A percentile compares a stretch with the other conserved stretches of the same genome.
phyloP scores from a whole-genome alignment of 202 grass and related monocot species.

The Setaria italica region DNA sequence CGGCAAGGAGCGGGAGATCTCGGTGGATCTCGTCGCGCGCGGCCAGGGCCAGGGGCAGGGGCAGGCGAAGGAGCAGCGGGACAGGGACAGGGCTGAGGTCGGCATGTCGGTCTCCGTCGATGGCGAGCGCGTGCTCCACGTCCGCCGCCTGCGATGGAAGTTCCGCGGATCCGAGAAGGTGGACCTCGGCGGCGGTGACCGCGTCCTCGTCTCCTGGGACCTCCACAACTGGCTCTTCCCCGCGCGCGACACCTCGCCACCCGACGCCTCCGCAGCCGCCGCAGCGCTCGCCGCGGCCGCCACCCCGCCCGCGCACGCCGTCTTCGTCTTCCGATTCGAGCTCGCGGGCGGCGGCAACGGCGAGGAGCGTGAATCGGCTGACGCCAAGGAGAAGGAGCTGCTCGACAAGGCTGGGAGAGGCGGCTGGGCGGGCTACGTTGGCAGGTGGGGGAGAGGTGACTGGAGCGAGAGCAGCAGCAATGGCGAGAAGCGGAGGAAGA shows the following conservation, averaged over 20 bases:
- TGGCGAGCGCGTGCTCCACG: slow-evolving; percentile 77
- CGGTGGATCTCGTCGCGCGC: slow-evolving; percentile 68
- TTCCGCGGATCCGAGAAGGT: slow-evolving; percentile 88
- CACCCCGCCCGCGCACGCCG: slow-evolving; percentile 53
- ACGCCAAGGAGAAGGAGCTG: slow-evolving; percentile 54
- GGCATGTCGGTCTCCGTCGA: slow-evolving; percentile 77
- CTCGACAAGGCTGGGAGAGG: slow-evolving; percentile 47
- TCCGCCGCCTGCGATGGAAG: slow-evolving; percentile 92
- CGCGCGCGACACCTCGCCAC: slow-evolving; percentile 14
- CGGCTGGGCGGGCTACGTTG: slow-evolving; percentile 52
- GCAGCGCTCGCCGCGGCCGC: slow-evolving; percentile 25
- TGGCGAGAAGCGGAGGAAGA: slow-evolving; percentile 60
- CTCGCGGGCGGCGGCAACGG: slow-evolving; percentile 14
- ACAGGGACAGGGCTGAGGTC: slow-evolving; percentile 54
- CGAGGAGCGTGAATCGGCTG: slow-evolving; percentile 31
- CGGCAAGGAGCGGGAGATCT: slow-evolving; percentile 83
- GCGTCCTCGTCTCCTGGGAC: slow-evolving; percentile 86
- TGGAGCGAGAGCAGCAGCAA: slow-evolving; percentile 87
- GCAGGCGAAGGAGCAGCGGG: slow-evolving; percentile 8
- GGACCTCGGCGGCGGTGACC: slow-evolving; percentile 63
- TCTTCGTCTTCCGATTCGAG: slow-evolving; percentile 92
- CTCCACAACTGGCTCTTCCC: slow-evolving; percentile 97
- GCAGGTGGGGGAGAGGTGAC: slow-evolving; percentile 58
- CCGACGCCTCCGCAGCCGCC: background rate
- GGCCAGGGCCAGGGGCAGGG: slow-evolving; percentile 43